A percentile compares a stretch with the other conserved stretches of the same genome.
Conservation (phyloP, 192 early-diverging fungal genomes). For the Nowakowskiella sp. region DNA sequence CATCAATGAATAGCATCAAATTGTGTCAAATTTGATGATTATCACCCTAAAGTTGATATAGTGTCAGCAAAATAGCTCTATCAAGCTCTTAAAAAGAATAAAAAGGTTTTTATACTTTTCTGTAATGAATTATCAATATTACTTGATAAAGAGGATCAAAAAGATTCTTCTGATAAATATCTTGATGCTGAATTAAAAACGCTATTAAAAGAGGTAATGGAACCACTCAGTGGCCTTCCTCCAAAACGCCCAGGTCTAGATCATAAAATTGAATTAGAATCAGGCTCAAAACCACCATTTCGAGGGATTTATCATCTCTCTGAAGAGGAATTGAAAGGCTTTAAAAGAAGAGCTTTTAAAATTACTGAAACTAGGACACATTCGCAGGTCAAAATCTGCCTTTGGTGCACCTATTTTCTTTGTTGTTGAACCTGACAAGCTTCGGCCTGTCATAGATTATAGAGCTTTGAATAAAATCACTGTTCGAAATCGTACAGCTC, state of each 20-base stretch:
- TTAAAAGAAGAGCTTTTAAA: slow-evolving; percentile 9
- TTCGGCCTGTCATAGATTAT: slow-evolving; percentile 45
- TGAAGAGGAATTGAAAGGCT: neutral
- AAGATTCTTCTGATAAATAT: no score
- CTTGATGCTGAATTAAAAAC: no score
- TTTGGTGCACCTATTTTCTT: slow-evolving; percentile 17
- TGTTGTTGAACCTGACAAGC: slow-evolving; percentile 40
- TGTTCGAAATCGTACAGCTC: slow-evolving; percentile 34
- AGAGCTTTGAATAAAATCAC: slow-evolving; percentile 41
- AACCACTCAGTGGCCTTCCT: slow-evolving; percentile 11
- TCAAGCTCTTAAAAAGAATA: no score
- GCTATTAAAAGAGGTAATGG: slow-evolving; percentile 10
- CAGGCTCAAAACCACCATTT: slow-evolving; percentile 1
- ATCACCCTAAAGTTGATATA: no score
- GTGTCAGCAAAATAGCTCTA: no score
- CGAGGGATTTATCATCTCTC: slow-evolving; percentile 6
- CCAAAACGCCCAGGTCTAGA: slow-evolving; percentile 2
- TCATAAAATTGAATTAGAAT: no score
- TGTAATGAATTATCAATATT: no score
- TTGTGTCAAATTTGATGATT: no score
- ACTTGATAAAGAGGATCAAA: no score
- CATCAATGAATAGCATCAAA: slow-evolving; percentile 10
- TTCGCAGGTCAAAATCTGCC: slow-evolving; percentile 7
- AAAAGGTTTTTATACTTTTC: no score
- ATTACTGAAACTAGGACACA: slow-evolving; percentile 5